These are phyloP conservation scores for Periglandula ipomoeae DNA, from an alignment of 2,329 filamentous ascomycete species.

Conservation along the genomic window DNA sequence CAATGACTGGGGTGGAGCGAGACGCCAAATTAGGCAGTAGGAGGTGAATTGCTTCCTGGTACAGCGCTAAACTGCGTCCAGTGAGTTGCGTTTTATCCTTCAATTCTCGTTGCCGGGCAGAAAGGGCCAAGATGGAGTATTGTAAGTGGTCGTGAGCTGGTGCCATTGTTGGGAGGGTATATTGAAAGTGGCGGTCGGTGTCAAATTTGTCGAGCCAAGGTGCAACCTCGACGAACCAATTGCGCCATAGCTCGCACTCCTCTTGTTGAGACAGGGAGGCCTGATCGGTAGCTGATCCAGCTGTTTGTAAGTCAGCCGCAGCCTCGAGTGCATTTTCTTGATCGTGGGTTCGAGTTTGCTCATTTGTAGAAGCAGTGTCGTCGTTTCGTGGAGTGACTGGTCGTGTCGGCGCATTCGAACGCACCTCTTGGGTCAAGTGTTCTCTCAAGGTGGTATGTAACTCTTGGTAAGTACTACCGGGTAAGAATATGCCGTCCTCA, in stretches of 20 bases:
- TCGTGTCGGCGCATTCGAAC: conserved; percentile 26
- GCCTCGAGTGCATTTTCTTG: too few relatives aligned
- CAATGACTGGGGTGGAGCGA: too few relatives aligned
- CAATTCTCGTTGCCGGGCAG: too few relatives aligned
- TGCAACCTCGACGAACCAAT: conserved; percentile 32
- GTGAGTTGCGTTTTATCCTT: too few relatives aligned
- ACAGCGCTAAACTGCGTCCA: too few relatives aligned
- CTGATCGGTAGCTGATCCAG: too few relatives aligned
- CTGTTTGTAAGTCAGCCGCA: not conserved
- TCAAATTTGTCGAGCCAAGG: conserved; percentile 46
- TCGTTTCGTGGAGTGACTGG: conserved; percentile 15
- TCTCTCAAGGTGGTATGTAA: conserved; percentile 36
- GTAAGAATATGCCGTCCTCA: conserved; percentile 34
- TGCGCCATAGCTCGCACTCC: conserved; percentile 28
- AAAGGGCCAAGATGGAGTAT: too few relatives aligned
- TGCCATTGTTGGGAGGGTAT: conserved; percentile 37
- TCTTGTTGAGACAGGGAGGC: conserved; percentile 18
- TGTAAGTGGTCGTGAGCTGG: conserved; percentile 33
- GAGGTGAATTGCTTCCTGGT: too few relatives aligned
- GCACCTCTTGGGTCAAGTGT: conserved; percentile 34
- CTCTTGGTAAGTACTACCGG: conserved; percentile 37
- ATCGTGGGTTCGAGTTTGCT: too few relatives aligned
- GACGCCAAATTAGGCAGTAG: too few relatives aligned
- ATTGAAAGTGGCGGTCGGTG: conserved; percentile 35
- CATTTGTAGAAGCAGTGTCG: conserved; percentile 1